A percentile compares a stretch with the other conserved stretches of the same genome.
Conservation (phyloP, 371 early-diverging fungal species). For the Actinomortierella wolfii region DNA sequence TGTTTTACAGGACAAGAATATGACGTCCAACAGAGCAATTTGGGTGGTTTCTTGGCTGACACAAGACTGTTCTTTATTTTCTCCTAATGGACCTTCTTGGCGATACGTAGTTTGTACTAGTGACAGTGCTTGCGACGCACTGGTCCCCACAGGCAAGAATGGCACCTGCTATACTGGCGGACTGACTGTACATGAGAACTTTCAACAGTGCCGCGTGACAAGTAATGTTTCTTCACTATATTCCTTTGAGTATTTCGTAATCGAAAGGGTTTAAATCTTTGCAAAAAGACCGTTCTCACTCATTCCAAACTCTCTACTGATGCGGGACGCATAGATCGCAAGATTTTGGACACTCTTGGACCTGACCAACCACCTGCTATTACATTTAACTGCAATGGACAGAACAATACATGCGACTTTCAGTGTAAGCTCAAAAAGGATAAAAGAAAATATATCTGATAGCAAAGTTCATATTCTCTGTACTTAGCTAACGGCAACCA, state of each 20-base stretch:
- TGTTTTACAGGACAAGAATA: not conserved
- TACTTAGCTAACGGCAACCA: too few relatives aligned
- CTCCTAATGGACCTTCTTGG: not conserved
- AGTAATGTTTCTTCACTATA: constrained; percentile 42
- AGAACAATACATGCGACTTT: constrained; percentile 62
- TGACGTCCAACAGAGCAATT: constrained; percentile 2
- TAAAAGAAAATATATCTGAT: too few relatives aligned
- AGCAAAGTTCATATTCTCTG: too few relatives aligned
- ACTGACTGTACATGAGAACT: constrained; percentile 75
- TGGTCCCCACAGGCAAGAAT: constrained; percentile 75
- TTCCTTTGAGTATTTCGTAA: constrained; percentile 2
- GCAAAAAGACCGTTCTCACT: not conserved
- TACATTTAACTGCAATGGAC: constrained; percentile 68
- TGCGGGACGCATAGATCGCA: constrained; percentile 55
- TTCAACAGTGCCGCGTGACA: constrained; percentile 88
- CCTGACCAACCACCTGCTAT: constrained; percentile 69
- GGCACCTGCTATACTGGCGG: constrained; percentile 88
- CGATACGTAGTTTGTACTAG: constrained; percentile 68
- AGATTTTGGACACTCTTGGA: constrained; percentile 61
- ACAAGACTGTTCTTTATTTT: constrained; percentile 2
- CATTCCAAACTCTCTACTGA: too few relatives aligned
- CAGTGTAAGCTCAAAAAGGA: constrained; percentile 58
- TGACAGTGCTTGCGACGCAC: constrained; percentile 75
- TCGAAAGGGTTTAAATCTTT: not conserved
- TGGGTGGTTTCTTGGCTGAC: constrained; percentile 1